phyloP scores from a whole-genome alignment of 352 stramenopile genomes.

The Pythium utonaiense region DNA sequence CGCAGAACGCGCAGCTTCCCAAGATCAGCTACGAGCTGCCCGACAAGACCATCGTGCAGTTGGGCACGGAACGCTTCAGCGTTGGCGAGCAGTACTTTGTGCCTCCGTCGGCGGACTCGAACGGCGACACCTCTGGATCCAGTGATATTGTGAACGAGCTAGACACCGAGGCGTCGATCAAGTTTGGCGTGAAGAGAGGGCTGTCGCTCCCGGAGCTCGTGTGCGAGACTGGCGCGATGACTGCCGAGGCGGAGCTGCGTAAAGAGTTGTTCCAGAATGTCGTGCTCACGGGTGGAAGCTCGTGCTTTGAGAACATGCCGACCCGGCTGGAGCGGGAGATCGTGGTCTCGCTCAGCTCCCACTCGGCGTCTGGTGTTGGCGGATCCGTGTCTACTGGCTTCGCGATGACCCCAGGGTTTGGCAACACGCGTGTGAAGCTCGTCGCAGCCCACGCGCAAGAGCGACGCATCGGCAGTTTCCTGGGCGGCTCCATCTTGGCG shows the following conservation, averaged over 20 bases:
- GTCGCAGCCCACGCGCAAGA: conserved; percentile 63
- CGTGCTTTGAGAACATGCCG: conserved; percentile 81
- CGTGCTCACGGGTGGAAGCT: conserved; percentile 69
- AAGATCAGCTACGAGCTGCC: conserved; percentile 80
- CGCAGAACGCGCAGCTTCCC: conserved; percentile 64
- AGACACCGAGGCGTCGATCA: background rate
- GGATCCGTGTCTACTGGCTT: conserved; percentile 12
- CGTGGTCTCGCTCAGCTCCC: conserved; percentile 42
- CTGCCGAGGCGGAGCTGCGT: conserved; percentile 66
- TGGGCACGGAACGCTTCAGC: conserved; percentile 87
- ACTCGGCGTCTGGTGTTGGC: conserved; percentile 17
- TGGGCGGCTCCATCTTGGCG: conserved; percentile 96
- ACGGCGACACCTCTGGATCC: background rate
- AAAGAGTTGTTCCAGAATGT: conserved; percentile 85
- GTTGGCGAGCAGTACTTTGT: conserved; percentile 89
- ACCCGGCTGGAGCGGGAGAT: conserved; percentile 72
- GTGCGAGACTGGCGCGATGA: conserved; percentile 55
- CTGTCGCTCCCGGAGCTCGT: conserved; percentile 64
- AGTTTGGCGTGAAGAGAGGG: conserved; percentile 22
- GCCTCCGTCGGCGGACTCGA: background rate
- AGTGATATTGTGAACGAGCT: conserved; percentile 8
- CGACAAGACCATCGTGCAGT: conserved; percentile 75
- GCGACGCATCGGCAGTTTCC: conserved; percentile 62
- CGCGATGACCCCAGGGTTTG: conserved; percentile 15
- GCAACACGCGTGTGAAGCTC: conserved; percentile 65